Percentiles rank a stretch among this genome's conserved stretches.
phyloP scores from a whole-genome alignment of 1,139 yeast genomes.

The Suhomyces yuchorum region DNA sequence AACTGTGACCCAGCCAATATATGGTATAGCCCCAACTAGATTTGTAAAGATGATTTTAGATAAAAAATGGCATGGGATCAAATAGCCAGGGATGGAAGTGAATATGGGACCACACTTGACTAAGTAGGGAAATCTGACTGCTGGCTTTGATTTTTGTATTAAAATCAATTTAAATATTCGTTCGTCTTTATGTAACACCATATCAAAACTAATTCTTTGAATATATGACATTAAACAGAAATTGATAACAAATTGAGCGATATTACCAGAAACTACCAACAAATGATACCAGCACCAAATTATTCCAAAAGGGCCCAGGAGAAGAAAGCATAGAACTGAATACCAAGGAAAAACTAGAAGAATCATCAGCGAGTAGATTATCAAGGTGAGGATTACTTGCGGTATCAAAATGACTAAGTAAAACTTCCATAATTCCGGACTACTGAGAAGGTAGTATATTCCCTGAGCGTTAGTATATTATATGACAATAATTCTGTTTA shows the following conservation, averaged over 20 bases:
- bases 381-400: constrained; percentile 39
- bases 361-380: constrained; percentile 44
- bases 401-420: constrained; percentile 53
- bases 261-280: constrained; percentile 52
- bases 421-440: constrained; percentile 55
- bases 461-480: constrained; percentile 35
- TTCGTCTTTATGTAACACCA: constrained; percentile 52
- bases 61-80: constrained; percentile 28
- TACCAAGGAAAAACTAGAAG: constrained; percentile 50
- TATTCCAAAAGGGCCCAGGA: constrained; percentile 58
- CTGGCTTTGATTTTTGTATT: constrained; percentile 44
- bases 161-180: constrained; percentile 49
- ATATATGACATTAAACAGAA: constrained; percentile 59
- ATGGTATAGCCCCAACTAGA: constrained; percentile 54
- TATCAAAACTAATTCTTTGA: constrained; percentile 57
- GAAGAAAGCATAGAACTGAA: constrained; percentile 46
- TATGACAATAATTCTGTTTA: neutral
- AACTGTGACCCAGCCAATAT: constrained; percentile 62
- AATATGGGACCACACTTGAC: constrained; percentile 28
- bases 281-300: constrained; percentile 56
- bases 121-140: constrained; percentile 35
- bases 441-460: constrained; percentile 42
- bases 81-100: constrained; percentile 27
- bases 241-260: constrained; percentile 54
- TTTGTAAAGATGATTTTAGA: constrained; percentile 33